These are phyloP conservation scores for Silybum marianum DNA, from an alignment of 129 eudicot species.

Conservation along the genomic window DNA sequence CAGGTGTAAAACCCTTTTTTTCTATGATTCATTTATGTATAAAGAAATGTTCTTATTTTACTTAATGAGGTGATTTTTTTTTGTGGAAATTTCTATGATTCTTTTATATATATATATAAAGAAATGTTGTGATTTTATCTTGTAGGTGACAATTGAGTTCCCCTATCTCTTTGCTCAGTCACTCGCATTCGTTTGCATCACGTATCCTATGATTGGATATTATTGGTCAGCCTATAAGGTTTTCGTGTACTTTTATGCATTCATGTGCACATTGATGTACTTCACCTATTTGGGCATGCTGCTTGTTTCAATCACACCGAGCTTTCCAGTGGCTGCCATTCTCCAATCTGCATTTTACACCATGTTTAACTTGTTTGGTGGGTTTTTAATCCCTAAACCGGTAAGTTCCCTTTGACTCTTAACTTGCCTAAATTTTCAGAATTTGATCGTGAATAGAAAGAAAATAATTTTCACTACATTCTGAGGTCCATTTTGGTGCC, in stretches of 20 bases:
- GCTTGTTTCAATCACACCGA: constrained; percentile 45
- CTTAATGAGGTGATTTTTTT: not conserved
- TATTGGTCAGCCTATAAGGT: constrained; percentile 42
- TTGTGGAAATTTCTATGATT: not conserved
- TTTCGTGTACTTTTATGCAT: constrained; percentile 46
- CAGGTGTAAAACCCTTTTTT: constrained; percentile 36
- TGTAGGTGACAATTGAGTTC: constrained; percentile 52
- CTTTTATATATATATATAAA: not conserved
- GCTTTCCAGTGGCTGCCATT: constrained; percentile 43
- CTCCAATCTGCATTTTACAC: constrained; percentile 35
- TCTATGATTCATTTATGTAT: not conserved
- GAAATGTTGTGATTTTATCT: not conserved
- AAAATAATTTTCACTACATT: not conserved
- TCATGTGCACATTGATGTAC: constrained; percentile 46
- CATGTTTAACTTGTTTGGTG: constrained; percentile 41
- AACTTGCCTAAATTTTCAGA: not conserved
- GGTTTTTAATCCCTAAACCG: constrained; percentile 45
- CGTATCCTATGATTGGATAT: constrained; percentile 62
- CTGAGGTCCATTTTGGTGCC: not conserved
- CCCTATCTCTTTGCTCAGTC: constrained; percentile 50
- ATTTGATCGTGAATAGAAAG: not conserved
- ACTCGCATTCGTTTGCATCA: constrained; percentile 33
- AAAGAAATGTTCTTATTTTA: no score
- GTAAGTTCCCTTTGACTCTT: constrained; percentile 27
- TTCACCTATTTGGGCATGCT: constrained; percentile 55